Conservation (phyloP, 345 rosid genomes). For the Citrus unshiu region DNA sequence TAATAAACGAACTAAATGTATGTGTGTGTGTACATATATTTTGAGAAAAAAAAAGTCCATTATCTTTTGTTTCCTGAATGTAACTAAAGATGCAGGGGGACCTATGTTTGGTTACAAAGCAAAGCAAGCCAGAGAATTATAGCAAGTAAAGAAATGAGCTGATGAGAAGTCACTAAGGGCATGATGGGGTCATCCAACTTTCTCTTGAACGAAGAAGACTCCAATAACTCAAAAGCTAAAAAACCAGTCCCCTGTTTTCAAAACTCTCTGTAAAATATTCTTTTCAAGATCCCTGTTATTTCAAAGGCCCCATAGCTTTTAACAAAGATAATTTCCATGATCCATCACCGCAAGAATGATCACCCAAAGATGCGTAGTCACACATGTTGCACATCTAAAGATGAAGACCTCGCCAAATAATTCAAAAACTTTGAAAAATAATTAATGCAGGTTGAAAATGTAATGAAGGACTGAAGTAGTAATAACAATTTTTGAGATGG, state of each 20-base stretch:
- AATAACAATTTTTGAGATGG: too few relatives aligned
- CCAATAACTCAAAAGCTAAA: slow-evolving; percentile 12
- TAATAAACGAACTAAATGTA: neutral
- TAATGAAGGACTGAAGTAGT: too few relatives aligned
- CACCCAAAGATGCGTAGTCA: too few relatives aligned
- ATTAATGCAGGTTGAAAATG: too few relatives aligned
- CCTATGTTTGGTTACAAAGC: neutral
- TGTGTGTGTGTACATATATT: too few relatives aligned
- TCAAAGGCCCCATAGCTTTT: neutral
- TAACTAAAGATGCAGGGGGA: neutral
- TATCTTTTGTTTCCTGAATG: neutral
- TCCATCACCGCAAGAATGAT: too few relatives aligned
- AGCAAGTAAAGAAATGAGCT: neutral
- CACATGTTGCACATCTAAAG: too few relatives aligned
- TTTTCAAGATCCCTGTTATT: neutral
- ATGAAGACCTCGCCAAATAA: too few relatives aligned
- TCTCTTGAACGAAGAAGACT: slow-evolving; percentile 17
- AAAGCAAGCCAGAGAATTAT: too few relatives aligned
- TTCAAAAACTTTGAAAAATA: too few relatives aligned
- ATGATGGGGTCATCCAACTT: neutral
- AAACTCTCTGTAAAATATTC: slow-evolving; percentile 14
- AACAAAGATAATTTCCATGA: too few relatives aligned
- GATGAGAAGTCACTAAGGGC: slow-evolving; percentile 6
- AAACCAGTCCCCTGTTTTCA: slow-evolving; percentile 11
- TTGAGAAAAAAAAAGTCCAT: neutral